A percentile compares a stretch with the other conserved stretches of the same genome.
Evolutionary conservation across 2,329 filamentous ascomycete genomes (phyloP).

Genomic region (Davidsoniella eucalypti): DNA sequence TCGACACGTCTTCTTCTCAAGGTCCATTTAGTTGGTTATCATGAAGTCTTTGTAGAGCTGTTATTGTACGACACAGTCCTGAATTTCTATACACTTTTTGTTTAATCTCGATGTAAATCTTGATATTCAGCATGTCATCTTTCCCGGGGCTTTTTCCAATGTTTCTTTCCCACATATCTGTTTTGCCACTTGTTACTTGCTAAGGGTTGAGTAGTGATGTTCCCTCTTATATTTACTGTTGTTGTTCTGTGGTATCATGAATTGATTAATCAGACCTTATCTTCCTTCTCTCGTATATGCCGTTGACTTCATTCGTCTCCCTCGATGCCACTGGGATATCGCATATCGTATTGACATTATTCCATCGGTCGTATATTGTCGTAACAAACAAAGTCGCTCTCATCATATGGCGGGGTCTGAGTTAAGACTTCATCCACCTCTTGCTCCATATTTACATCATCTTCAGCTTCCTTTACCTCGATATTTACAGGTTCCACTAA

Average conservation of each 20-base stretch:
- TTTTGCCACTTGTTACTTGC: too few species aligned
- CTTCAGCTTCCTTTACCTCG: neutral
- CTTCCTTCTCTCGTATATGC: neutral
- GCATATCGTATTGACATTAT: neutral
- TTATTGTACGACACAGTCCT: too few species aligned
- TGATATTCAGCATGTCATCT: too few species aligned
- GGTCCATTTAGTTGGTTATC: too few species aligned
- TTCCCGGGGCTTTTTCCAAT: too few species aligned
- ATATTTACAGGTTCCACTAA: too few species aligned
- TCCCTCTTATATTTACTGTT: too few species aligned
- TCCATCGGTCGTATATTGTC: conserved; percentile 3
- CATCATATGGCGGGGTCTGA: neutral
- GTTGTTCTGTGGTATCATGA: neutral
- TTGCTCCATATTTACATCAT: neutral
- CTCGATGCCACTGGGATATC: neutral
- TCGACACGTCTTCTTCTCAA: neutral
- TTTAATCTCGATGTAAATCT: too few species aligned
- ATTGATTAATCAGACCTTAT: neutral
- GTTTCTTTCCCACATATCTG: too few species aligned
- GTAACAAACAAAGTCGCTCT: conserved; percentile 2
- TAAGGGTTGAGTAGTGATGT: too few species aligned
- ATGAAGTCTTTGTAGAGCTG: too few species aligned
- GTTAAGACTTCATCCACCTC: neutral
- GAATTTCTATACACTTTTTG: too few species aligned
- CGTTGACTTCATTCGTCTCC: neutral